Conservation (phyloP, 352 stramenopile genomes). For the Phytopythium delawarense region DNA sequence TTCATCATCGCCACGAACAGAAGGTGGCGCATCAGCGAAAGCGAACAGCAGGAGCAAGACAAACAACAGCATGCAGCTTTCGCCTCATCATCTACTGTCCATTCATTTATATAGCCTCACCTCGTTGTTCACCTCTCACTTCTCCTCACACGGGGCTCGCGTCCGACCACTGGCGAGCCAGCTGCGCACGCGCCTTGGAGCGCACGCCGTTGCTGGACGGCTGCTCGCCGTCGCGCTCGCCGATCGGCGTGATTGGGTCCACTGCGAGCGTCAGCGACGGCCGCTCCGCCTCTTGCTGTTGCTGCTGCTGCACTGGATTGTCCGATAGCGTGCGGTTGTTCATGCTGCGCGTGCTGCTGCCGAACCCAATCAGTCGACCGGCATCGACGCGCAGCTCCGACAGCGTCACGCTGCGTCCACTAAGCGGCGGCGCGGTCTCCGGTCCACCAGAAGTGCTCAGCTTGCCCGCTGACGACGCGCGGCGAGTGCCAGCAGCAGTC, state of each 20-base stretch:
- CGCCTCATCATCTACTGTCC: neutral
- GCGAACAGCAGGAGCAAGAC: no score
- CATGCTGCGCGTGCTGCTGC: conserved; percentile 22
- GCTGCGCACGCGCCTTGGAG: conserved; percentile 51
- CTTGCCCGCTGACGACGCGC: neutral
- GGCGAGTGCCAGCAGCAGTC: neutral
- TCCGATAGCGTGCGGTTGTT: conserved; percentile 8
- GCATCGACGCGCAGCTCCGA: conserved; percentile 21
- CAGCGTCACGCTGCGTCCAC: conserved; percentile 12
- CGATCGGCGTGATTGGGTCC: conserved; percentile 46
- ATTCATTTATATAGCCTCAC: neutral
- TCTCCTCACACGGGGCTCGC: conserved; percentile 3
- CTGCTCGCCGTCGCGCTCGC: conserved; percentile 30
- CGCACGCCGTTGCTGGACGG: conserved; percentile 47
- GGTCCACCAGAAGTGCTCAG: conserved; percentile 13
- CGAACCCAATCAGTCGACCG: conserved; percentile 26
- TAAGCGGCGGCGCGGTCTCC: conserved; percentile 17
- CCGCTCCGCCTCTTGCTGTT: conserved; percentile 9
- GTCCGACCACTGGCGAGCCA: conserved; percentile 57
- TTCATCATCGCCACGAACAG: no score
- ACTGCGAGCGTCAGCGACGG: conserved; percentile 24
- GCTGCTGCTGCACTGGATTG: conserved; percentile 12
- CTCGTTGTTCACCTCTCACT: neutral
- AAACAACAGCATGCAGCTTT: no score
- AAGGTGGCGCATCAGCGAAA: no score